phyloP scores from a whole-genome alignment of 2,329 filamentous ascomycete genomes.

The Fusarium camptoceras region DNA sequence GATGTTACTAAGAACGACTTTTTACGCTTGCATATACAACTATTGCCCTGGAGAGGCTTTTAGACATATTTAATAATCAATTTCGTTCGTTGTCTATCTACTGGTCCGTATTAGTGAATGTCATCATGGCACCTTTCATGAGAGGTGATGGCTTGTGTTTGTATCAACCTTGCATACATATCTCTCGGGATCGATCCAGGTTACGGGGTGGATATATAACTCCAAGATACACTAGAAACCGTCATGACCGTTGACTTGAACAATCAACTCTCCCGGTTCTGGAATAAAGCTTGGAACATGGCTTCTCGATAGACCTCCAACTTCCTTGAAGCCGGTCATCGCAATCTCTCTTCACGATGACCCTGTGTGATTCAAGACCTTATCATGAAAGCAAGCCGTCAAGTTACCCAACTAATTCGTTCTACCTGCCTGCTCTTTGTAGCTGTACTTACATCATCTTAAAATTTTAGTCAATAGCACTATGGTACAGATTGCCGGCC shows the following conservation, averaged over 20 bases:
- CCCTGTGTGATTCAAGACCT: not conserved
- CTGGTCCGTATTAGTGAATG: not conserved
- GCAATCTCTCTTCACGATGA: not conserved
- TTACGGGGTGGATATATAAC: too few relatives aligned
- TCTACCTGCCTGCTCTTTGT: not conserved
- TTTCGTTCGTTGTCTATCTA: slow-evolving; percentile 45
- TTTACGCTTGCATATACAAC: slow-evolving; percentile 49
- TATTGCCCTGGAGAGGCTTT: slow-evolving; percentile 43
- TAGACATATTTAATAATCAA: slow-evolving; percentile 51
- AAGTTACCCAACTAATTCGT: too few relatives aligned
- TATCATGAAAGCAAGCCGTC: not conserved
- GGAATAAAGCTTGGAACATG: not conserved
- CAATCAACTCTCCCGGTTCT: not conserved
- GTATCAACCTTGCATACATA: not conserved
- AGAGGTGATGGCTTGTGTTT: not conserved
- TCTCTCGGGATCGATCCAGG: too few relatives aligned
- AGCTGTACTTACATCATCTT: not conserved
- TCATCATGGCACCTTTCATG: not conserved
- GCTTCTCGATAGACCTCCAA: not conserved
- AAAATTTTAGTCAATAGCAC: not conserved
- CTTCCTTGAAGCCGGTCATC: not conserved
- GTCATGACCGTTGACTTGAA: too few relatives aligned
- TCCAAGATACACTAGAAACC: too few relatives aligned
- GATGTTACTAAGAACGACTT: slow-evolving; percentile 46
- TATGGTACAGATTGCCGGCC: not conserved